Conservation (phyloP, 495 filamentous ascomycete genomes). For the Neurospora sp. region DNA sequence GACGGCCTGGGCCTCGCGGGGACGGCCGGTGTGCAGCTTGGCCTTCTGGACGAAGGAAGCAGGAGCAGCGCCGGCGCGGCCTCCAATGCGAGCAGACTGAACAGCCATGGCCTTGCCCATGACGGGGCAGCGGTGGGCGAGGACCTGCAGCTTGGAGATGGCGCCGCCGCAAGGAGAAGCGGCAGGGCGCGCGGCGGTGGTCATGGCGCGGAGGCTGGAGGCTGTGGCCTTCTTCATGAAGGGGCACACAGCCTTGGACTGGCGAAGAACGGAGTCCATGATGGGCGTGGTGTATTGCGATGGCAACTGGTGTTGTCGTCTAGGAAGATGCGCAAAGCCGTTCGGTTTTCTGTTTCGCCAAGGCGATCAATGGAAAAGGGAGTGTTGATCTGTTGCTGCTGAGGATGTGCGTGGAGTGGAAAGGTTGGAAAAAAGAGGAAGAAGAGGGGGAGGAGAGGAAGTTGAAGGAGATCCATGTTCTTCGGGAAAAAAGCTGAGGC, state of each 20-base stretch:
- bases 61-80: conserved; percentile 18
- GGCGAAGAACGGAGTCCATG: conserved; percentile 92
- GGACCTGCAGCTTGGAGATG: conserved; percentile 93
- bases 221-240: conserved; percentile 93
- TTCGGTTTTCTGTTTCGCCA: not conserved
- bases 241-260: conserved; percentile 90
- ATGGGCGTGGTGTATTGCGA: conserved; percentile 5
- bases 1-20: conserved; percentile 61
- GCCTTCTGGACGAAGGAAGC: conserved; percentile 48
- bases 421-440: not conserved
- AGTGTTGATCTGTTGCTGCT: not conserved
- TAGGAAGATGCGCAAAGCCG: not conserved
- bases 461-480: not conserved
- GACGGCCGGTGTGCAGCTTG: conserved; percentile 66
- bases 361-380: not conserved
- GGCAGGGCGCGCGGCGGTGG: conserved; percentile 62
- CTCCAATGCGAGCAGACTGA: conserved; percentile 52
- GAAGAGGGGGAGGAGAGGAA: not conserved
- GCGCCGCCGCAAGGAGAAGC: conserved; percentile 72
- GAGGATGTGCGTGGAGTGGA: not conserved
- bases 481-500: not conserved
- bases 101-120: conserved; percentile 96
- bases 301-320: conserved; percentile 1
- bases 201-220: conserved; percentile 77
- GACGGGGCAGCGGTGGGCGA: conserved; percentile 90